These are phyloP conservation scores for Metarhizium anisopliae DNA, from an alignment of 2,329 filamentous ascomycete species.

Conservation along the genomic window DNA sequence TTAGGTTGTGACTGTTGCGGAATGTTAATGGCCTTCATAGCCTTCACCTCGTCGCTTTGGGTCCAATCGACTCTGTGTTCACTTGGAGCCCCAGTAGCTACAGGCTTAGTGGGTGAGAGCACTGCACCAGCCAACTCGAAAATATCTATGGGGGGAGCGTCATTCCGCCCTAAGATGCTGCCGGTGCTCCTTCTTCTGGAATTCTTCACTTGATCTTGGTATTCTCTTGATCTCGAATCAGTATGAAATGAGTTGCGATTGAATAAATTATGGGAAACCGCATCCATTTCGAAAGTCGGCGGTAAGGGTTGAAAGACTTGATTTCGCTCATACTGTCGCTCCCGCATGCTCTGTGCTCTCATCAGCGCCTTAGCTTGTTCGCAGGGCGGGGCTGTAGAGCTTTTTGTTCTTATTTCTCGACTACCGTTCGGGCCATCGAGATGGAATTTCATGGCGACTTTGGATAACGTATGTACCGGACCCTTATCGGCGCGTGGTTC, in stretches of 20 bases:
- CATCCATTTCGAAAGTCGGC: constrained; percentile 24
- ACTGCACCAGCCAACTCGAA: constrained; percentile 3
- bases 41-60: constrained; percentile 40
- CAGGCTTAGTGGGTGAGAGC: neutral
- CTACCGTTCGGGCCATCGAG: constrained; percentile 20
- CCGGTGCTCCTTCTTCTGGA: constrained; percentile 29
- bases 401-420: constrained; percentile 11
- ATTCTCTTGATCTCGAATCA: constrained; percentile 10
- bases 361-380: constrained; percentile 27
- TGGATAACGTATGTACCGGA: constrained; percentile 34
- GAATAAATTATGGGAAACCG: constrained; percentile 9
- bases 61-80: constrained; percentile 47
- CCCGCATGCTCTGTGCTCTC: constrained; percentile 29
- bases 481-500: constrained; percentile 27
- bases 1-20: constrained; percentile 14
- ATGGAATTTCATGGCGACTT: constrained; percentile 32
- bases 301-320: constrained; percentile 31
- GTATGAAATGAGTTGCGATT: constrained; percentile 24
- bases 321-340: constrained; percentile 29
- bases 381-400: constrained; percentile 21
- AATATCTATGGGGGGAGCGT: constrained; percentile 5
- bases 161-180: constrained; percentile 17
- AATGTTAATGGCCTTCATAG: neutral
- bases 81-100: constrained; percentile 11
- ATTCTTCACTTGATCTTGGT: constrained; percentile 8